A percentile compares a stretch with the other conserved stretches of the same genome.
phyloP scores from a whole-genome alignment of 1,139 yeast species.

The Lodderomyces margitis region DNA sequence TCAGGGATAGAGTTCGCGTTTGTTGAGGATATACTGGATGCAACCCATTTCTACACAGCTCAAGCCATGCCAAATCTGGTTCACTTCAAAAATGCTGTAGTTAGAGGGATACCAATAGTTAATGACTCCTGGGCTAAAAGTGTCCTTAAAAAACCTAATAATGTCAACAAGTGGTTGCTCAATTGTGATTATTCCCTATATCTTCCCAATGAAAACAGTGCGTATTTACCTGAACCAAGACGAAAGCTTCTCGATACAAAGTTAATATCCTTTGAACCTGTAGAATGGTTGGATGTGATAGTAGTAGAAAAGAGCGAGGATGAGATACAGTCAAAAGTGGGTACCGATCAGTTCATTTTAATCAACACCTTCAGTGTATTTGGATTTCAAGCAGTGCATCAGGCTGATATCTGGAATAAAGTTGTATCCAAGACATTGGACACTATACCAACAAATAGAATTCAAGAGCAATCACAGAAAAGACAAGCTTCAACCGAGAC shows the following conservation, averaged over 20 bases:
- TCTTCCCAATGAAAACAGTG: constrained; percentile 18
- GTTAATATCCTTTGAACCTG: constrained; percentile 12
- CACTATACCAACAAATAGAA: constrained; percentile 11
- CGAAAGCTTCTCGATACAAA: constrained; percentile 14
- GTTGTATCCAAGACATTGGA: constrained; percentile 9
- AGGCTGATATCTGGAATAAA: constrained; percentile 13
- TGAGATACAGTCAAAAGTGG: constrained; percentile 17
- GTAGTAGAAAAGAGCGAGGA: constrained; percentile 10
- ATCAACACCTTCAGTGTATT: constrained; percentile 5
- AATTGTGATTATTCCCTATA: constrained; percentile 15
- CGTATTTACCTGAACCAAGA: constrained; percentile 20
- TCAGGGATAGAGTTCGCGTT: constrained; percentile 23
- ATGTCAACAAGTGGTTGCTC: constrained; percentile 24
- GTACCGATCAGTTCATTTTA: constrained; percentile 10
- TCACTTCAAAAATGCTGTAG: constrained; percentile 22
- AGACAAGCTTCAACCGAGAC: constrained; percentile 10
- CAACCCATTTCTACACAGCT: constrained; percentile 24
- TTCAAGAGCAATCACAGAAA: constrained; percentile 3
- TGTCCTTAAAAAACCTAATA: constrained; percentile 14
- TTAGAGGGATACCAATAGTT: constrained; percentile 29
- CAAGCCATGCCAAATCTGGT: constrained; percentile 9
- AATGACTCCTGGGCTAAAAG: constrained; percentile 24
- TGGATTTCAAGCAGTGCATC: constrained; percentile 7
- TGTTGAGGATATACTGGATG: constrained; percentile 18
- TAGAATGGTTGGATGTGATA: constrained; percentile 12